Base-by-base conservation (phyloP, 306 rosid species). In the Gastrolobium bilobum region DNA sequence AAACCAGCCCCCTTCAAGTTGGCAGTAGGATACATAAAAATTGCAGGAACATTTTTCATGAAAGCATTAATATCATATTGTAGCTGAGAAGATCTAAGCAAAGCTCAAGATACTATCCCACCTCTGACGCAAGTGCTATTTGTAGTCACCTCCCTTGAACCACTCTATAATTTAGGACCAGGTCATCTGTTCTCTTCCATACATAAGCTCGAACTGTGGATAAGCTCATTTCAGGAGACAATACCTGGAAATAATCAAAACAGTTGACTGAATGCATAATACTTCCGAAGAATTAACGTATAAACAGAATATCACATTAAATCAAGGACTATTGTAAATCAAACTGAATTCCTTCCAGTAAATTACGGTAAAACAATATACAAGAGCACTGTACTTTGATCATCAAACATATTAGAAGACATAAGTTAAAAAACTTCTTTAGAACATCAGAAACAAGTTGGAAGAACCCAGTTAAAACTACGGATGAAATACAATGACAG, bases 181-280 rank as follows among this genome's bases (percentile, higher is more conserved):
- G 81, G 78, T 93, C 98, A 31, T 93, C 98, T 3, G 89, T 11
- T 85, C 88, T 93, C 91, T 91, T 93, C 97, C 98, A 93, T 60
- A 93, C 72, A 79, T 91, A 93, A 79, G 91, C 86, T 71, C 96
- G 87, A 64, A 89, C 98, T 34, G 98, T 91, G 65, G 92, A 97
- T 84, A 91, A 87, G 85, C 95, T 93, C 94, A 91, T 79, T 51
- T 93, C 94, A 42, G 94, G 91, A 33, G 90, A 72, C 86, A 93
- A 76, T 33, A 88, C 86, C 98, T 93, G 88, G 58, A 78, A 82
- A 54, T 42, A 51, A 40, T n/a, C 7, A 39, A 51, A 86, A 84
- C 20, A 68, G 29, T 43, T 48, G 10, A 20, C 67, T 11, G 58
- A 83, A 44, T 35, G 26, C 59, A 47, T 31, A 50, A 26, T 71